Evolutionary conservation across 2,329 filamentous ascomycete genomes (phyloP), one percentile per base, ranked within the genome.

Genomic region (Talaromyces sp.): DNA sequence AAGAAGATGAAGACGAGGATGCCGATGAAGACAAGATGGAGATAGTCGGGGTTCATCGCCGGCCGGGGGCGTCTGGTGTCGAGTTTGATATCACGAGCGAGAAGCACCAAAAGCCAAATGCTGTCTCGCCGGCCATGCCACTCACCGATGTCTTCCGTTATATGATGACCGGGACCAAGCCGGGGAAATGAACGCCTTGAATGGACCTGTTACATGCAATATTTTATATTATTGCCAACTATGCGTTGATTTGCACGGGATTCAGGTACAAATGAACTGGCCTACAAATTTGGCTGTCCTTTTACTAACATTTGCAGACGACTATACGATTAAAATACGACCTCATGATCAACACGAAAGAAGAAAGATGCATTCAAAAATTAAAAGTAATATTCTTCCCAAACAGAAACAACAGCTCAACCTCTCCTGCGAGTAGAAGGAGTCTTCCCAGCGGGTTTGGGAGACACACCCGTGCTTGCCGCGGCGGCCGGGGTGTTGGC

Each of bases 381-480:
- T 26, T 35, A 19, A n/a, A 17, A 27, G 32, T 52, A 52, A 7
- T 27, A 52, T 19, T 29, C 49, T 29, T 27, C 24, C 49, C 17
- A 52, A 35, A 62, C 49, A 7, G 27, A 63, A 54, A 56, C n/a
- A 27, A 55, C 31, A 19, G 19, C 64, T 57, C 46, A 85, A 63
- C 82, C 83, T 67, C 82, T 78, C 64, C 83, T 75, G 60, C 83
- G 78, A n/a, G 83, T 85, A 59, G 79, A 83, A 13, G 83, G 82
- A 51, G 79, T 80, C 73, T 81, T 83, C 31, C 67, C 73, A 24
- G 72, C 68, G 2, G 74, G 64, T 66, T 74, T 77, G 41, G 75
- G 74, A 58, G 75, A 77, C 27, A 75, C 76, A 17, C 78, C 75
- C 13, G 76, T 78, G 49, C 72, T 77, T 27, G 71, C 66, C n/a